Conservation (phyloP, 345 rosid genomes). For the Diplotaxis tenuifolia region DNA sequence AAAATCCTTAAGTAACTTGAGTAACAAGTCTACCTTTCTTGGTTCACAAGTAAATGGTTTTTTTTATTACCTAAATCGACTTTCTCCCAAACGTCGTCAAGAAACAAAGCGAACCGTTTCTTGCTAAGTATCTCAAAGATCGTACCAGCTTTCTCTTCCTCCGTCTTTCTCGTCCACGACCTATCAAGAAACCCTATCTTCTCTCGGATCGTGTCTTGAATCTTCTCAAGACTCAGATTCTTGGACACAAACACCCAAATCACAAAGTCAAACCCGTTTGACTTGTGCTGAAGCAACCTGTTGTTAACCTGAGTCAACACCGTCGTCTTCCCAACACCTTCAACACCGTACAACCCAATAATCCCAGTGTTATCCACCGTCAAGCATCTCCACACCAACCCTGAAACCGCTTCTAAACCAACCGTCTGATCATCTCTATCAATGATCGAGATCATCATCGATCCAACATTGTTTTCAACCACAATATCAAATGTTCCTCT, state of each 20-base stretch:
- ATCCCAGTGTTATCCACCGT: constrained; percentile 33
- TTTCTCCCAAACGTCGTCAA: constrained; percentile 43
- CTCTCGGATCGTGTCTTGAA: constrained; percentile 39
- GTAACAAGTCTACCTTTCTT: constrained; percentile 1
- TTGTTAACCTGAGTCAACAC: constrained; percentile 42
- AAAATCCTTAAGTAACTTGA: neutral
- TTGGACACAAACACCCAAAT: constrained; percentile 43
- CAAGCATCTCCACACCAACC: constrained; percentile 35
- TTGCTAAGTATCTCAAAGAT: constrained; percentile 34
- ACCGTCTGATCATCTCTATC: constrained; percentile 34
- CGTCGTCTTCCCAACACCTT: constrained; percentile 46
- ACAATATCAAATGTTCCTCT: constrained; percentile 35
- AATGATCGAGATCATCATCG: constrained; percentile 25
- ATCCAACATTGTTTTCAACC: constrained; percentile 35
- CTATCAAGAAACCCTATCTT: constrained; percentile 37
- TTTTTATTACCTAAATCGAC: constrained; percentile 32
- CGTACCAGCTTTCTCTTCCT: constrained; percentile 28
- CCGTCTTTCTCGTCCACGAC: constrained; percentile 33
- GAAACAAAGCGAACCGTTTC: constrained; percentile 39
- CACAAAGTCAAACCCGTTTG: constrained; percentile 37
- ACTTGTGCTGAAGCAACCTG: constrained; percentile 23
- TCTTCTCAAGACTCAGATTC: constrained; percentile 32
- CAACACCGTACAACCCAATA: constrained; percentile 42
- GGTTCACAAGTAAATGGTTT: neutral
- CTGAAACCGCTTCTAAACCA: constrained; percentile 37